Evolutionary conservation across 2,329 filamentous ascomycete genomes (phyloP).

Genomic region (Claviceps fusiformis): DNA sequence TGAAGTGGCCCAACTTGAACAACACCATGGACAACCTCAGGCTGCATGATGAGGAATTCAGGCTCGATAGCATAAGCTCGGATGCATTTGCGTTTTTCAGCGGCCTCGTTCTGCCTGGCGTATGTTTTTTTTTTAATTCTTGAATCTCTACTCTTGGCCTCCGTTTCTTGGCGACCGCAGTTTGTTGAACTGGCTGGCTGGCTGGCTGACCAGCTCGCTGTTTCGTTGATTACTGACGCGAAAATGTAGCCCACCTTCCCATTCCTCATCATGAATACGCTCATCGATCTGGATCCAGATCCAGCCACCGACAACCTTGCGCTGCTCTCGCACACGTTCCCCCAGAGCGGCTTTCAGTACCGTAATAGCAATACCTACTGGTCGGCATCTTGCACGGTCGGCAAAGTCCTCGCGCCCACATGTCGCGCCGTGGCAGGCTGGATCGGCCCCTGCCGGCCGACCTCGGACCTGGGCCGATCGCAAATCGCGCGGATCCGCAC

Average conservation of each 20-base stretch:
- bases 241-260: constrained; percentile 42
- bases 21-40: constrained; percentile 50
- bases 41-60: constrained; percentile 43
- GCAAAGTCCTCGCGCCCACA: constrained; percentile 61
- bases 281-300: constrained; percentile 63
- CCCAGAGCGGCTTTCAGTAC: constrained; percentile 63
- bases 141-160: too few species aligned
- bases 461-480: constrained; percentile 50
- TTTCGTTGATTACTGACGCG: not conserved
- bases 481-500: constrained; percentile 59
- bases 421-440: constrained; percentile 59
- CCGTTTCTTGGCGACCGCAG: not conserved
- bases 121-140: constrained; percentile 23
- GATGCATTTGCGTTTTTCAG: constrained; percentile 69
- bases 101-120: constrained; percentile 57
- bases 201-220: too few species aligned
- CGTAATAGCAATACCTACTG: constrained; percentile 63
- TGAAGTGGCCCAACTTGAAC: constrained; percentile 65
- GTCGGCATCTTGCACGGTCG: constrained; percentile 58
- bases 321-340: constrained; percentile 53
- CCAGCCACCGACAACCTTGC: constrained; percentile 50
- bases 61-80: constrained; percentile 47
- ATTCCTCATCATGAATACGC: constrained; percentile 65
- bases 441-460: constrained; percentile 59
- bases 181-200: not conserved